Evolutionary conservation across 2,329 filamentous ascomycete genomes (phyloP), one percentile per base, ranked within the genome.

Genomic region (Beauveria scarabaeidicola): DNA sequence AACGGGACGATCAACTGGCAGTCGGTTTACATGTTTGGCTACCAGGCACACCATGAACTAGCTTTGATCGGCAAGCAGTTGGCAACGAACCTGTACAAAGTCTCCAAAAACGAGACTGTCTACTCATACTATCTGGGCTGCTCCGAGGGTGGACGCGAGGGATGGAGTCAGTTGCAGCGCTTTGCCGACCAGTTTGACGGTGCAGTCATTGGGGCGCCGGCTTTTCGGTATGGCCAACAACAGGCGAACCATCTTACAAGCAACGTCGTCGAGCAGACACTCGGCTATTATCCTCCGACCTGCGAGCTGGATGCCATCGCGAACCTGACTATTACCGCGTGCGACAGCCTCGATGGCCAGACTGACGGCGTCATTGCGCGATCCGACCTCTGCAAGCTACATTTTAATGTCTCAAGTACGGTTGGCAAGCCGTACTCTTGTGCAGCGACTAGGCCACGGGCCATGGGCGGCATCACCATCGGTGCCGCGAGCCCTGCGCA

Each of bases 101-200:
- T 72, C 19, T 54, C 66, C 1, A 56, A 61, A 6, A 54, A 23
- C 19, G 57, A 64, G 15, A 70, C 68, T 61, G 52, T 73, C 11
- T 79, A 77, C 66, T 71, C 77, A 2, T 82, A 82, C 69, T 83
- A 78, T 63, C 74, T 80, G 62, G 80, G 78, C 3, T 83, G 80
- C 67, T 81, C 78, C 13, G 79, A 82, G 55, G 80, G 80, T 21
- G 80, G 77, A 1, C 72, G 77, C 5, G 75, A 79, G 63, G 77
- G 73, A 15, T 76, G 72, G 73, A 75, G 72, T 59, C 79, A 81
- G 66, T 70, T 79, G 1, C 80, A 83, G 66, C 75, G 78, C 17
- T 82, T 74, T 64, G 76, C 75, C 9, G 73, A 77, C 59, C 64
- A 79, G 64, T 78, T 76, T 60, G 77, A 80, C 61, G 77, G 78